Conservation (phyloP, 2,329 filamentous ascomycete species). For the Fonsecaea pugnacius region DNA sequence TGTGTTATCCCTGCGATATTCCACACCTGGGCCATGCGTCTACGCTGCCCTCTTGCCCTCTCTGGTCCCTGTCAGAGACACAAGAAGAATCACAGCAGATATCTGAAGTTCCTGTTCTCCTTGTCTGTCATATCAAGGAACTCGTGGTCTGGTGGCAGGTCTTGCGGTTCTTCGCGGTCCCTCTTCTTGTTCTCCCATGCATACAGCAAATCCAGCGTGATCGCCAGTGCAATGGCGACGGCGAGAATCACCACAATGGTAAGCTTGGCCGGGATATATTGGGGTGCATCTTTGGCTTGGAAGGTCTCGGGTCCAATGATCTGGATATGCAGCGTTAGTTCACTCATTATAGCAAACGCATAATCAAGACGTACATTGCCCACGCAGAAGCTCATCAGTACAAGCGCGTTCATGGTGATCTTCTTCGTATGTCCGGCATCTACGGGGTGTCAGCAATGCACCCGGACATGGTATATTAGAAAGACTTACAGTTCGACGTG, state of each 20-base stretch:
- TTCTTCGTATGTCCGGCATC: constrained; percentile 56
- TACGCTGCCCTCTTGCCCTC: background rate
- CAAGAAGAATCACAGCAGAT: constrained; percentile 21
- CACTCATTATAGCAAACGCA: background rate
- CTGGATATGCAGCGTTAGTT: background rate
- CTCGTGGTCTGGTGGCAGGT: constrained; percentile 36
- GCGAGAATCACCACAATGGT: constrained; percentile 47
- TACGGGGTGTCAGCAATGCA: background rate
- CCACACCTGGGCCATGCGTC: background rate
- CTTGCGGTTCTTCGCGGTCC: constrained; percentile 33
- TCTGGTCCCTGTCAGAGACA: background rate
- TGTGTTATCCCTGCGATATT: background rate
- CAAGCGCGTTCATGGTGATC: constrained; percentile 53
- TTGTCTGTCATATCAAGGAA: constrained; percentile 43
- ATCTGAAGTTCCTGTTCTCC: constrained; percentile 40
- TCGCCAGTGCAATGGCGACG: constrained; percentile 39
- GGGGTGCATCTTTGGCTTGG: constrained; percentile 47
- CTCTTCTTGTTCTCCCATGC: constrained; percentile 42
- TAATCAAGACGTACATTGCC: constrained; percentile 40
- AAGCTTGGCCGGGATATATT: constrained; percentile 49
- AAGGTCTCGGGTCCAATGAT: constrained; percentile 54
- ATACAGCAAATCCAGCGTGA: constrained; percentile 40
- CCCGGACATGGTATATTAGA: background rate
- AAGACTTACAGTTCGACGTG: constrained; percentile 45
- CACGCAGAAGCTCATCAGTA: constrained; percentile 49